Conservation (phyloP, 177 flowering plant species). For the Vitis hybrid region DNA sequence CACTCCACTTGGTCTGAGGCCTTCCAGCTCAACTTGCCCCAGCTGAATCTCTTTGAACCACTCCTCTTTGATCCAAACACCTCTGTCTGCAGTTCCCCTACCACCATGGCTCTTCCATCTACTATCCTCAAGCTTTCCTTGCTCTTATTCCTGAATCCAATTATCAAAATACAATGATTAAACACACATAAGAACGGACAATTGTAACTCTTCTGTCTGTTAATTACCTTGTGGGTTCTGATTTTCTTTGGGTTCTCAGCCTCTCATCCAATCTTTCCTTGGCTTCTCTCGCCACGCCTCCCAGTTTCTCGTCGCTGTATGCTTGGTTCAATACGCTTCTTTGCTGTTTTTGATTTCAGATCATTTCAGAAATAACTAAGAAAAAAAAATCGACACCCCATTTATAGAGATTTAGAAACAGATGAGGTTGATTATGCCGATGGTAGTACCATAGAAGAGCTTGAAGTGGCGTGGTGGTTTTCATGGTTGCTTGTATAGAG, state of each 20-base stretch:
- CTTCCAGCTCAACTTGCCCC: slow-evolving; percentile 60
- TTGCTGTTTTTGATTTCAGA: slow-evolving; percentile 20
- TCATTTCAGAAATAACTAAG: too few species aligned
- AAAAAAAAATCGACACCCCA: neutral
- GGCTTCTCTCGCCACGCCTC: slow-evolving; percentile 71
- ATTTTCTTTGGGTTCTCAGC: slow-evolving; percentile 41
- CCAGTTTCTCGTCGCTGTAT: slow-evolving; percentile 51
- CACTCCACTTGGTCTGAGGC: slow-evolving; percentile 59
- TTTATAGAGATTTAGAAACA: neutral
- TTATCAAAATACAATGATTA: neutral
- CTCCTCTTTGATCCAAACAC: slow-evolving; percentile 36
- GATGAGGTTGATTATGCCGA: too few species aligned
- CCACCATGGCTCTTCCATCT: slow-evolving; percentile 6
- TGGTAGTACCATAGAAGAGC: slow-evolving; percentile 30
- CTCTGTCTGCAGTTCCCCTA: slow-evolving; percentile 26
- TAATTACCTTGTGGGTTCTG: slow-evolving; percentile 43
- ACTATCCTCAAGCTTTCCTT: slow-evolving; percentile 12
- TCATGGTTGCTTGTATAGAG: slow-evolving; percentile 42
- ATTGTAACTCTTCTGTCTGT: too few species aligned
- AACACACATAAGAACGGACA: too few species aligned
- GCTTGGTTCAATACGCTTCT: slow-evolving; percentile 32
- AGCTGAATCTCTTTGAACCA: slow-evolving; percentile 37
- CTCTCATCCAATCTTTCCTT: slow-evolving; percentile 74
- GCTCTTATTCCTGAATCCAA: slow-evolving; percentile 21
- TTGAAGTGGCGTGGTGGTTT: slow-evolving; percentile 24